Evolutionary conservation across 2,329 filamentous ascomycete genomes (phyloP).

Genomic region (Cladosporium sp.): DNA sequence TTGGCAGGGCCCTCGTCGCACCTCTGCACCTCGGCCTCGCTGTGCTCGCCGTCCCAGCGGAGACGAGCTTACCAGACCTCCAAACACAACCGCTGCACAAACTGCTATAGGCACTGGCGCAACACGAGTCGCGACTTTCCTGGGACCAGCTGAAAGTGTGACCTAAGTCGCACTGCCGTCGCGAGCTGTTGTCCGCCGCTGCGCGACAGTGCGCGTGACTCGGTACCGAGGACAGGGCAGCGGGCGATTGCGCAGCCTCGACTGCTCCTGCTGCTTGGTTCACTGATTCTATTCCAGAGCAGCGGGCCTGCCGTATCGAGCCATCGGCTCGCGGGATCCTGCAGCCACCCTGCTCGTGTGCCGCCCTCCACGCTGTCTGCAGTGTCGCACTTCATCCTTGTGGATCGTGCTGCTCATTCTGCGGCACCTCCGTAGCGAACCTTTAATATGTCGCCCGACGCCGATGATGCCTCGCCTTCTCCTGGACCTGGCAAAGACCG

Average conservation of each 20-base stretch:
- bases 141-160: neutral
- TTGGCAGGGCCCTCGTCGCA: constrained; percentile 19
- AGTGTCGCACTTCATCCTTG: neutral
- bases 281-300: constrained; percentile 13
- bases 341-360: constrained; percentile 11
- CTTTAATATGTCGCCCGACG: constrained; percentile 47
- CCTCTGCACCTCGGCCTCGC: neutral
- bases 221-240: constrained; percentile 7
- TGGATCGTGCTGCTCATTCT: constrained; percentile 11
- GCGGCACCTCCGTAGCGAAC: constrained; percentile 2
- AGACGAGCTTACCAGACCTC: neutral
- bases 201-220: constrained; percentile 9
- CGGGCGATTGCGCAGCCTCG: constrained; percentile 4
- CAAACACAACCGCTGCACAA: constrained; percentile 5
- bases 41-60: neutral
- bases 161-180: constrained; percentile 4
- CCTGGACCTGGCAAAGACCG: constrained; percentile 42
- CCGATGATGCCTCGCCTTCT: constrained; percentile 45
- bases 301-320: constrained; percentile 8
- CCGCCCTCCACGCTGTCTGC: constrained; percentile 10
- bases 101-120: constrained; percentile 8
- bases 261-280: constrained; percentile 5
- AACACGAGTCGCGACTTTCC: neutral
- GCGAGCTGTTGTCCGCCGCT: constrained; percentile 6
- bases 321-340: constrained; percentile 4